Conservation (phyloP, 2,329 filamentous ascomycete genomes). For the Teratosphaeria destructans region DNA sequence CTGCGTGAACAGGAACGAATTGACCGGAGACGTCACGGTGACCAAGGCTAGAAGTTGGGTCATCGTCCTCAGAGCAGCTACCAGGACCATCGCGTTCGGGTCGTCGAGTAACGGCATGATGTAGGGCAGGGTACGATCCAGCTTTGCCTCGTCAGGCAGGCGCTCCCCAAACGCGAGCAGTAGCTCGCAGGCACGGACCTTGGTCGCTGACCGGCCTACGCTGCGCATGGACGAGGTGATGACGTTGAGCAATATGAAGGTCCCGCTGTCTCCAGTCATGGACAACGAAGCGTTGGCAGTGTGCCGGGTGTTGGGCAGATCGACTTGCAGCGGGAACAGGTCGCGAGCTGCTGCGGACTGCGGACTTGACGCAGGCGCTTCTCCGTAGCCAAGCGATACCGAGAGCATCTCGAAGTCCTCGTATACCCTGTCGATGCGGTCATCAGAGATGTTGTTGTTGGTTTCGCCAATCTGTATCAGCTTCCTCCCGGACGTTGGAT, state of each 20-base stretch:
- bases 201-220: constrained; percentile 77
- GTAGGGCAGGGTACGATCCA: constrained; percentile 88
- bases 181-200: constrained; percentile 80
- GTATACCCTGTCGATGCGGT: constrained; percentile 86
- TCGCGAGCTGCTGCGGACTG: constrained; percentile 30
- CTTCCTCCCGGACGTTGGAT: constrained; percentile 70
- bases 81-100: constrained; percentile 70
- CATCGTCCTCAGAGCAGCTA: constrained; percentile 74
- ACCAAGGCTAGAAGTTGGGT: constrained; percentile 84
- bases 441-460: constrained; percentile 79
- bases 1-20: constrained; percentile 57
- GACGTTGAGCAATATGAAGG: constrained; percentile 80
- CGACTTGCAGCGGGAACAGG: constrained; percentile 71
- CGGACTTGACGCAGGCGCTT: constrained; percentile 28
- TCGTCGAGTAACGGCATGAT: constrained; percentile 75
- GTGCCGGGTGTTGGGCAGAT: constrained; percentile 76
- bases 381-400: constrained; percentile 72
- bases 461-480: constrained; percentile 56
- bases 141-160: constrained; percentile 86
- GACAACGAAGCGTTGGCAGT: constrained; percentile 51
- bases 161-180: constrained; percentile 84
- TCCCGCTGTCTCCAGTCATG: constrained; percentile 69
- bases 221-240: constrained; percentile 82
- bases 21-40: constrained; percentile 68
- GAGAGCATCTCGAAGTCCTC: constrained; percentile 97